phyloP scores from a whole-genome alignment of 2,329 filamentous ascomycete genomes.

The Shiraia bambusicola region DNA sequence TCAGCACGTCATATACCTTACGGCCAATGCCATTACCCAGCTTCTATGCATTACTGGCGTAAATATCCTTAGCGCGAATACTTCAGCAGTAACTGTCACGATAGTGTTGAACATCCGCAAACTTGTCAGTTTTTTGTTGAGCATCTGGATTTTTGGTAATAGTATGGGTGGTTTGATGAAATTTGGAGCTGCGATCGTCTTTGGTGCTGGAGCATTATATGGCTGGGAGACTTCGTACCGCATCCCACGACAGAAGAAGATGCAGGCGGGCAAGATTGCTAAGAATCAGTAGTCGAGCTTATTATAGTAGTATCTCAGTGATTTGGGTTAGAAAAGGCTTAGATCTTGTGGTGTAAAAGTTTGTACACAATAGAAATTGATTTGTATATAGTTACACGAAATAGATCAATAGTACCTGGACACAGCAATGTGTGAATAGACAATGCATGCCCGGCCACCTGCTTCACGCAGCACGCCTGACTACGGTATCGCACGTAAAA shows the following conservation, averaged over 20 bases:
- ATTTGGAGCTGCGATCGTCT: slow-evolving; percentile 80
- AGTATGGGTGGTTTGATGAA: slow-evolving; percentile 73
- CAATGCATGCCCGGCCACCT: no score
- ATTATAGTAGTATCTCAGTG: no score
- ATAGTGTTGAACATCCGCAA: slow-evolving; percentile 96
- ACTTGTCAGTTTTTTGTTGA: slow-evolving; percentile 83
- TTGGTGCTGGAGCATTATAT: slow-evolving; percentile 87
- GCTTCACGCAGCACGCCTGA: no score
- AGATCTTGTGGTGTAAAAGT: no score
- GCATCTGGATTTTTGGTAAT: slow-evolving; percentile 94
- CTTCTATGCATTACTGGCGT: slow-evolving; percentile 94
- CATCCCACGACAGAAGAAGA: slow-evolving; percentile 44
- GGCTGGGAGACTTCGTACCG: slow-evolving; percentile 67
- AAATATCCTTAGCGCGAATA: slow-evolving; percentile 85
- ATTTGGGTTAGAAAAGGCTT: no score
- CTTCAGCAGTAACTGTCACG: slow-evolving; percentile 90
- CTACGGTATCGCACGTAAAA: no score
- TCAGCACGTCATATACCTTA: slow-evolving; percentile 69
- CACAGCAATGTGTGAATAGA: no score
- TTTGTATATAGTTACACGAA: no score
- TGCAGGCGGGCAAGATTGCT: slow-evolving; percentile 23
- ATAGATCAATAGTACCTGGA: no score
- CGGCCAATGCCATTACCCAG: slow-evolving; percentile 82
- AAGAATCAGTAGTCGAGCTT: slow-evolving; percentile 27
- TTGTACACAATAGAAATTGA: not conserved